Evolutionary conservation across 441 rosid genomes (phyloP).

Genomic region (Theobroma grandiflorum): DNA sequence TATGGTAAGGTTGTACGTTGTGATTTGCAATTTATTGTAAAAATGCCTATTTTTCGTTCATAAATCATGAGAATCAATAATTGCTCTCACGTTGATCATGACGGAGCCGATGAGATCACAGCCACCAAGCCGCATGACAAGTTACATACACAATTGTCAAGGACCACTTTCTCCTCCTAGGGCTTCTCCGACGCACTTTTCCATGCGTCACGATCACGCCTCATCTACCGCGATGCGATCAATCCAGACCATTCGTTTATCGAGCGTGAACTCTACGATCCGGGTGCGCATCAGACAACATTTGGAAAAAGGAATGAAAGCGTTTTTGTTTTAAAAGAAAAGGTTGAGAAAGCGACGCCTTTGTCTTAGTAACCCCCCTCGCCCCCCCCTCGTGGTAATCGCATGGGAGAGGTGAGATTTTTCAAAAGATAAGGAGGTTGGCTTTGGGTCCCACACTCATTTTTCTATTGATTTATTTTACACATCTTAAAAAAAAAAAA

Average conservation of each 20-base stretch:
- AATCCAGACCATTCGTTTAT: neutral
- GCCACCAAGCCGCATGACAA: slow-evolving; percentile 6
- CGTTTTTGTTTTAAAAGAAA: slow-evolving; percentile 19
- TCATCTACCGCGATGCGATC: neutral
- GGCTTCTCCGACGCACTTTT: neutral
- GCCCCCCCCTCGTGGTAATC: slow-evolving; percentile 32
- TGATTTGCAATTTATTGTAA: neutral
- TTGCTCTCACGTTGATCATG: neutral
- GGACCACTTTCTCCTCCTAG: neutral
- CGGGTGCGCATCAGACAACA: neutral
- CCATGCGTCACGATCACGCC: neutral
- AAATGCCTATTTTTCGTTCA: neutral
- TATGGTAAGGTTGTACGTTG: too few relatives aligned
- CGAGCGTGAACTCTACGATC: neutral
- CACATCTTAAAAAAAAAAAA: too few relatives aligned
- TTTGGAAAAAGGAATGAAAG: neutral
- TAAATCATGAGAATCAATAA: neutral
- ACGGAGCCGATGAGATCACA: slow-evolving; percentile 11
- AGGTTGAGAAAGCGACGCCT: slow-evolving; percentile 47
- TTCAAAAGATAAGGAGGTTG: slow-evolving; percentile 1
- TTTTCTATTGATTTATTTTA: too few relatives aligned
- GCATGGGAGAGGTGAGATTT: slow-evolving; percentile 30
- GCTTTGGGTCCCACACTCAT: slow-evolving; percentile 31
- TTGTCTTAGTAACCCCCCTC: slow-evolving; percentile 27
- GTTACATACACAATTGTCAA: neutral